Conservation (phyloP, 768 basidiomycete genomes). For the Royoungia palumana region DNA sequence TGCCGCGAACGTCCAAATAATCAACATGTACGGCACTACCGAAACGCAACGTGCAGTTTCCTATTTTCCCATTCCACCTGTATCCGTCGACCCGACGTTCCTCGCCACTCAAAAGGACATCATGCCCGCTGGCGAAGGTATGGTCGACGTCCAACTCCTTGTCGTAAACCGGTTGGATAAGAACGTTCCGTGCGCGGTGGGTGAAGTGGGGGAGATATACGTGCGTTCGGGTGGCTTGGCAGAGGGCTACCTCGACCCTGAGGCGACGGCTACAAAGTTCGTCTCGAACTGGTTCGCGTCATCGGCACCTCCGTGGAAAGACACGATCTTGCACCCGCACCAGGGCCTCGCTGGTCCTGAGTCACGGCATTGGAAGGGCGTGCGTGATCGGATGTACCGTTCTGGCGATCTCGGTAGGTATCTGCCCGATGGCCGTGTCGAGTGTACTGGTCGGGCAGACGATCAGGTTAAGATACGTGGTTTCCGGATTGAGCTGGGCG, state of each 20-base stretch:
- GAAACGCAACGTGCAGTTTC: slow-evolving; percentile 99
- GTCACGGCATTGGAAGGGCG: slow-evolving; percentile 86
- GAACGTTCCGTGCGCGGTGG: slow-evolving; percentile 83
- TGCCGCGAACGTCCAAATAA: slow-evolving; percentile 87
- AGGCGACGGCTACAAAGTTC: slow-evolving; percentile 87
- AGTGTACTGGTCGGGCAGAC: slow-evolving; percentile 95
- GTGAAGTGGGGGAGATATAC: slow-evolving; percentile 98
- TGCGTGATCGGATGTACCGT: slow-evolving; percentile 96
- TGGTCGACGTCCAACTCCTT: slow-evolving; percentile 96
- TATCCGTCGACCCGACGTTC: slow-evolving; percentile 83
- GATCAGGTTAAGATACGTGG: slow-evolving; percentile 99
- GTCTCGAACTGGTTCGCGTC: slow-evolving; percentile 88
- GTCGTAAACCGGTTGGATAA: slow-evolving; percentile 91
- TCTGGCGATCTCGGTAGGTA: slow-evolving; percentile 97
- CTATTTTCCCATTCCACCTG: slow-evolving; percentile 88
- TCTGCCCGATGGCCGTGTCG: slow-evolving; percentile 85
- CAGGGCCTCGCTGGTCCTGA: slow-evolving; percentile 62
- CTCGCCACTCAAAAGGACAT: slow-evolving; percentile 93
- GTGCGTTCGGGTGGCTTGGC: slow-evolving; percentile 94
- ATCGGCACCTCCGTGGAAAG: slow-evolving; percentile 47
- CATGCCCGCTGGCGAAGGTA: slow-evolving; percentile 96
- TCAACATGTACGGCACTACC: slow-evolving; percentile 99
- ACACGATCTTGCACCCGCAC: slow-evolving; percentile 67
- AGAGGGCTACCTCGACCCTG: slow-evolving; percentile 87
- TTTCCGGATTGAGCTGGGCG: slow-evolving; percentile 96